Percentiles rank a stretch among this genome's conserved stretches.
Conservation (phyloP, 2,329 filamentous ascomycete genomes). For the Pseudogymnoascus sp. region DNA sequence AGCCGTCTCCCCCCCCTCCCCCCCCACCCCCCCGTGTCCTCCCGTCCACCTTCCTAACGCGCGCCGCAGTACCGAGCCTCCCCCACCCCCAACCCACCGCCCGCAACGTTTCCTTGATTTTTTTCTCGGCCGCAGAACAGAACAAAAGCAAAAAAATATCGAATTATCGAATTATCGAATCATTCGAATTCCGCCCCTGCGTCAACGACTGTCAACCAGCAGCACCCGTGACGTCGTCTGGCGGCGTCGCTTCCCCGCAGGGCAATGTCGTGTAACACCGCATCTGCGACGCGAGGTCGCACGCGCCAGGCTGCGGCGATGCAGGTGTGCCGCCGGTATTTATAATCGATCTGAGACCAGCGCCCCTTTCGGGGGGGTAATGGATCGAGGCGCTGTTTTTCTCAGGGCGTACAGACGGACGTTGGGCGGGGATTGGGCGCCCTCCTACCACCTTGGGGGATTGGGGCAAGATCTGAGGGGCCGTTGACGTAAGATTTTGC, state of each 20-base stretch:
- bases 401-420: not conserved
- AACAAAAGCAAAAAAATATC: not conserved
- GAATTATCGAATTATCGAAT: not conserved
- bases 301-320: not conserved
- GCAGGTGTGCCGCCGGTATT: not conserved
- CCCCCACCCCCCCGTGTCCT: not conserved
- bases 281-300: not conserved
- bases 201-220: not conserved
- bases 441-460: too few relatives aligned
- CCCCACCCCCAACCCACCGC: not conserved
- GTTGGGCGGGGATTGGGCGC: not conserved
- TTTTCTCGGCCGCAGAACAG: not conserved
- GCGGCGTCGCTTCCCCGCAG: not conserved
- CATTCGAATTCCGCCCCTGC: not conserved
- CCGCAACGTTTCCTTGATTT: not conserved
- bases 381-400: not conserved
- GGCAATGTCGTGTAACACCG: not conserved
- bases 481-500: not conserved
- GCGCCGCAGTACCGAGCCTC: not conserved
- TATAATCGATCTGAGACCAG: not conserved
- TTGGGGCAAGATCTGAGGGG: not conserved
- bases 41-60: not conserved
- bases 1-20: too few relatives aligned
- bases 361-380: not conserved
- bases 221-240: not conserved